Evolutionary conservation across 2,329 filamentous ascomycete genomes (phyloP).

Genomic region (Xylaria sp.): DNA sequence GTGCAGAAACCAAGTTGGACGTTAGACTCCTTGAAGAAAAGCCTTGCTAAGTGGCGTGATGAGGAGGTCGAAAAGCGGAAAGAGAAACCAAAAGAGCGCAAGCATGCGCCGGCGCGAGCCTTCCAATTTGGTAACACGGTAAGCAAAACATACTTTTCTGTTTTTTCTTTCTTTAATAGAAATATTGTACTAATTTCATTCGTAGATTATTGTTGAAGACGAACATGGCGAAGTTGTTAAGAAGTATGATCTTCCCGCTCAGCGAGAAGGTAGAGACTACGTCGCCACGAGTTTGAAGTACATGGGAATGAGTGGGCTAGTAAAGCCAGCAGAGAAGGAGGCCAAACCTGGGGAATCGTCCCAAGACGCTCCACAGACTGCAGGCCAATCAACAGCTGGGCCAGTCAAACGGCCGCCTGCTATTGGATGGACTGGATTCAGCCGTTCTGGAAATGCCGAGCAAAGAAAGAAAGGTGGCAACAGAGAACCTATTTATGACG

Average conservation of each 20-base stretch:
- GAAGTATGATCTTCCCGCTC: conserved; percentile 77
- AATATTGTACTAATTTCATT: background rate
- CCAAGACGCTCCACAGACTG: conserved; percentile 45
- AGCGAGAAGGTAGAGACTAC: conserved; percentile 57
- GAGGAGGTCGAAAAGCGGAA: conserved; percentile 73
- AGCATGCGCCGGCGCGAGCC: conserved; percentile 78
- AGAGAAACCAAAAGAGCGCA: conserved; percentile 65
- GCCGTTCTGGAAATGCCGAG: conserved; percentile 47
- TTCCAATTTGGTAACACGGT: conserved; percentile 87
- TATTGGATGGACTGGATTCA: conserved; percentile 64
- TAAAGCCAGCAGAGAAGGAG: conserved; percentile 55
- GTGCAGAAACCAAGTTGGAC: conserved; percentile 56
- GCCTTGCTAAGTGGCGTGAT: conserved; percentile 63
- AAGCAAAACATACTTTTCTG: conserved; percentile 46
- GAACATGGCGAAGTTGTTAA: conserved; percentile 88
- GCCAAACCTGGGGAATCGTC: conserved; percentile 46
- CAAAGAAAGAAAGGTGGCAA: conserved; percentile 55
- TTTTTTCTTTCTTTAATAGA: background rate
- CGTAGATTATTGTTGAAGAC: conserved; percentile 84
- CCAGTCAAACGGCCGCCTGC: conserved; percentile 55
- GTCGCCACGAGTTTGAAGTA: conserved; percentile 63
- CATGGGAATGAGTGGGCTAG: conserved; percentile 62
- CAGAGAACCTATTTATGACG: conserved; percentile 53
- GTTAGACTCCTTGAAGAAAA: conserved; percentile 61
- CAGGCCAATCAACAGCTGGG: conserved; percentile 43